Conservation (phyloP, 1,139 yeast species). For the Torulaspora globosa region DNA sequence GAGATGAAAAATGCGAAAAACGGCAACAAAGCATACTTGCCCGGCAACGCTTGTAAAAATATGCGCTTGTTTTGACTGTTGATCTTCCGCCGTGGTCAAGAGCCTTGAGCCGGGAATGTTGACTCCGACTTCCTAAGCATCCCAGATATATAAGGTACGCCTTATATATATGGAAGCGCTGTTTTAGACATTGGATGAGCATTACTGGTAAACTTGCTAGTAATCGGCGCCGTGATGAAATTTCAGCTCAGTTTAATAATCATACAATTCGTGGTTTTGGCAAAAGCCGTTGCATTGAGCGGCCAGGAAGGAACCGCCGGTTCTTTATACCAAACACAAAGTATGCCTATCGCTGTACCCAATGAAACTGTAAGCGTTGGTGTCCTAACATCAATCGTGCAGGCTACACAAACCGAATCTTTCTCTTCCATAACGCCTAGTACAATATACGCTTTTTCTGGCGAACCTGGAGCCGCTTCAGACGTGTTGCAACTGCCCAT, state of each 20-base stretch:
- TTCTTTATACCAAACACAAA: background rate
- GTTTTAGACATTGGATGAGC: background rate
- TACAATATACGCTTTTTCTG: slow-evolving; percentile 15
- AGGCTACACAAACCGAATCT: background rate
- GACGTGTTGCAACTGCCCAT: slow-evolving; percentile 13
- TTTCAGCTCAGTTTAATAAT: background rate
- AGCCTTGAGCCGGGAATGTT: slow-evolving; percentile 1
- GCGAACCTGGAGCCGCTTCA: slow-evolving; percentile 12
- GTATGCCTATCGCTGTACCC: background rate
- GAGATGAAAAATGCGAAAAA: background rate
- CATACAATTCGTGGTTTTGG: background rate
- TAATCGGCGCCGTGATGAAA: background rate
- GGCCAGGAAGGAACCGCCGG: background rate
- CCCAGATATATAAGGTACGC: background rate
- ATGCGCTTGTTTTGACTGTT: background rate
- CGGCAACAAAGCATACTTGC: background rate
- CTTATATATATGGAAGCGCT: no score
- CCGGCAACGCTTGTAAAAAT: background rate
- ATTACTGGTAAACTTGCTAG: background rate
- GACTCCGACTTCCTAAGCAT: background rate
- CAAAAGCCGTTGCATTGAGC: background rate
- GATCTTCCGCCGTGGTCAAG: background rate
- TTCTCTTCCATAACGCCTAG: slow-evolving; percentile 1
- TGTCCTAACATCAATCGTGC: background rate
- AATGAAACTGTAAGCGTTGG: background rate